Base-by-base conservation (phyloP, 495 filamentous ascomycete genomes). In the Tuber aestivum region DNA sequence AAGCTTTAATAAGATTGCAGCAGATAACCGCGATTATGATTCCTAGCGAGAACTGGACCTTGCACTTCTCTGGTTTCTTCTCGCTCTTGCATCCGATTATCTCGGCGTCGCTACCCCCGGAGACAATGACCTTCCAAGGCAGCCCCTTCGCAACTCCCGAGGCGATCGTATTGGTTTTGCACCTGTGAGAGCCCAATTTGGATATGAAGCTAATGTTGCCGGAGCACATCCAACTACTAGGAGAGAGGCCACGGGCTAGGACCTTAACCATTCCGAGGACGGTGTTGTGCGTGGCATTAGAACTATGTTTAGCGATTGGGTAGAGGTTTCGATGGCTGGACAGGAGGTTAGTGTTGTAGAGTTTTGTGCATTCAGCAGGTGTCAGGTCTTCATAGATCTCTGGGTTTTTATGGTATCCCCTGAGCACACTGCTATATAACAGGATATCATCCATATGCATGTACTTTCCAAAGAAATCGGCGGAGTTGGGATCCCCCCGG, bases 21-120 rank as follows among this genome's bases (percentile, higher is more conserved):
- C n/a, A n/a, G n/a, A n/a, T n/a, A n/a, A n/a, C n/a, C n/a, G n/a
- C n/a, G n/a, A n/a, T n/a, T n/a, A n/a, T n/a, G n/a, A n/a, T n/a
- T n/a, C n/a, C n/a, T n/a, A n/a, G n/a, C n/a, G n/a, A n/a, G n/a
- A n/a, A n/a, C n/a, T n/a, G n/a, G n/a, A 87, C 72, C 48, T 76
- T 83, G 40, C 75, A 76, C 35, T 23, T 69, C 41, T 73, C 75
- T 1, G 35, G 20, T 35, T 45, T 70, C 32, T 2, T 41, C 56
- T 76, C 75, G 4, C 69, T 50, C 16, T 45, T 38, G 50, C 75
- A 76, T 48, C 45, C 16, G 44, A 3, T 21, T 21, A 45, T 45
- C 44, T 21, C 37, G 32, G 7, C 5, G 0, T 8, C 0, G 0
- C 44, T 45, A 45, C 44, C 18, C 21, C 14, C 3, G 14, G 0